A percentile compares a stretch with the other conserved stretches of the same genome.
Conservation (phyloP, 768 basidiomycete species). For the Cyathus striatus region DNA sequence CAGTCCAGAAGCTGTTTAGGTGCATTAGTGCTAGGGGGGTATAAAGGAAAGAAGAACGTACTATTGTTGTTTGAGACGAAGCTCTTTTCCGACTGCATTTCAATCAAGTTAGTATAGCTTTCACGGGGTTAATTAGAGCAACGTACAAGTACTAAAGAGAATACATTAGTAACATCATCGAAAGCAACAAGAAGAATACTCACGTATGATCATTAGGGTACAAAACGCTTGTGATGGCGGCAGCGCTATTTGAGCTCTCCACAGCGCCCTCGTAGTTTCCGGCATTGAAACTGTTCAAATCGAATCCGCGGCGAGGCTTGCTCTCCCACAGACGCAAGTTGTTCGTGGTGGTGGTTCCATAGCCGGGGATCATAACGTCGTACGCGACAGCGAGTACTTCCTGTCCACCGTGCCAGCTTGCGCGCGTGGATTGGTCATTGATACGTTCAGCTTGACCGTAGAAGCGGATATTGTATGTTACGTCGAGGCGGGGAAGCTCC, state of each 20-base stretch:
- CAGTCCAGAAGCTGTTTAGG: constrained; percentile 70
- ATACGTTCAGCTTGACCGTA: constrained; percentile 78
- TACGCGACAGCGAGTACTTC: constrained; percentile 93
- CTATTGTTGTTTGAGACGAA: constrained; percentile 95
- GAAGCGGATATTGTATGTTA: constrained; percentile 82
- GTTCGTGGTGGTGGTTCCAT: constrained; percentile 79
- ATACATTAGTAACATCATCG: constrained; percentile 1
- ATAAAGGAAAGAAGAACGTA: constrained; percentile 15
- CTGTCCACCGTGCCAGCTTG: constrained; percentile 83
- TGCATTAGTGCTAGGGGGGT: not conserved
- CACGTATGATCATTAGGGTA: constrained; percentile 93
- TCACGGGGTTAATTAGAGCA: not conserved
- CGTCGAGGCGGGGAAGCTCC: constrained; percentile 85
- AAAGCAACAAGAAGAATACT: constrained; percentile 17
- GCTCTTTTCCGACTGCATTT: constrained; percentile 72
- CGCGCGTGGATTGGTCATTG: constrained; percentile 53
- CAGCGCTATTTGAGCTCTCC: constrained; percentile 83
- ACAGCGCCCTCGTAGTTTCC: constrained; percentile 93
- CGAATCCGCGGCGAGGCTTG: constrained; percentile 87
- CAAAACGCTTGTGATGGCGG: constrained; percentile 89
- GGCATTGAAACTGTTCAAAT: constrained; percentile 93
- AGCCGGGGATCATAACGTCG: constrained; percentile 92
- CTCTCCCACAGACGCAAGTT: constrained; percentile 85
- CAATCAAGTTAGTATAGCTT: not conserved
- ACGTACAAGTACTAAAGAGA: constrained; percentile 37